Conservation (phyloP, 1,284 basidiomycete species). For the Heterobasidion occidentale region DNA sequence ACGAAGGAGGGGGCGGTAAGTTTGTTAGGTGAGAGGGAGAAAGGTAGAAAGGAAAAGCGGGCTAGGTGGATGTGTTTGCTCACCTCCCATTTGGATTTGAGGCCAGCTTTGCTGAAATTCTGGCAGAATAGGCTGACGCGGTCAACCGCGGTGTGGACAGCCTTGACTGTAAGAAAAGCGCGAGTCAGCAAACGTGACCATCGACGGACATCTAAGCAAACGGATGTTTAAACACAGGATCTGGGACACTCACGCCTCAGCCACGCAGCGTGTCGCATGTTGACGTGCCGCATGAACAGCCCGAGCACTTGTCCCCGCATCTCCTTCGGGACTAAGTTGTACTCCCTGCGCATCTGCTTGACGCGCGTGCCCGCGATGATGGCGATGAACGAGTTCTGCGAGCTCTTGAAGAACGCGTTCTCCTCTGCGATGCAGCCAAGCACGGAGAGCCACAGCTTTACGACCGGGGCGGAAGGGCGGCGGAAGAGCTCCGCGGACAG, state of each 20-base stretch:
- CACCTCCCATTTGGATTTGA: not conserved
- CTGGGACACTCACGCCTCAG: not conserved
- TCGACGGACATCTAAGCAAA: not conserved
- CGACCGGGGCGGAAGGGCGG: not conserved
- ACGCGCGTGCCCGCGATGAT: not conserved
- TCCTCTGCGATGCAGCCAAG: not conserved
- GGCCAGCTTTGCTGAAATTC: not conserved
- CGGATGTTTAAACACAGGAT: not conserved
- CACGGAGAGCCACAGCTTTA: not conserved
- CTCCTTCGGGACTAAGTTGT: not conserved
- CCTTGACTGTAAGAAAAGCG: not conserved
- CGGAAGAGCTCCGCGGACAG: not conserved
- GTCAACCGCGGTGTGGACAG: not conserved
- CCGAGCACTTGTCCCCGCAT: not conserved
- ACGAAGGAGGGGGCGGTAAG: too few relatives aligned
- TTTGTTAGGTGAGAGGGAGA: too few relatives aligned
- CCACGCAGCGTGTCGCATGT: not conserved
- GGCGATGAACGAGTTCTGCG: not conserved
- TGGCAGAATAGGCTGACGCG: not conserved
- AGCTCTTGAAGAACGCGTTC: not conserved
- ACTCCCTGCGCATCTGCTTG: not conserved
- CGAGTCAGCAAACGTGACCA: not conserved
- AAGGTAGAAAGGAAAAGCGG: too few relatives aligned
- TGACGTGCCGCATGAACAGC: not conserved
- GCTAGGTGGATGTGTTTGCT: too few relatives aligned